Percentiles rank a stretch among this genome's conserved stretches.
Conservation (phyloP, 257 asterid genomes). For the Solanum clarkiae region DNA sequence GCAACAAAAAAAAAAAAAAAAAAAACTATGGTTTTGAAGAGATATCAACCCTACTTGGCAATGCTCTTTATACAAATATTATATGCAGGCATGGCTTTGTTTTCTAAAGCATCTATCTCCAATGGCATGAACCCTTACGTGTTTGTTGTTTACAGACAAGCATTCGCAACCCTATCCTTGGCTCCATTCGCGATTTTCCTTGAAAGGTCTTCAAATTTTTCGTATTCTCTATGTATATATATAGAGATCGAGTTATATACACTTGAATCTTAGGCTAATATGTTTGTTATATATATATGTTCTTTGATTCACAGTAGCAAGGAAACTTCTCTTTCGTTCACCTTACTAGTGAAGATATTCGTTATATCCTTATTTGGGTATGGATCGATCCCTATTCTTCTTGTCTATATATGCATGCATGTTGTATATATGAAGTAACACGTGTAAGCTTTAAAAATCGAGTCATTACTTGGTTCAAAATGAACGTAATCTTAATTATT, state of each 20-base stretch:
- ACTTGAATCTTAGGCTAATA: neutral
- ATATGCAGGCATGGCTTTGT: slow-evolving; percentile 37
- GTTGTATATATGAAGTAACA: neutral
- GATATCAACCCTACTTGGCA: slow-evolving; percentile 20
- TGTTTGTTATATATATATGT: neutral
- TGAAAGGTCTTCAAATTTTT: slow-evolving; percentile 8
- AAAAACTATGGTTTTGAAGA: slow-evolving; percentile 5
- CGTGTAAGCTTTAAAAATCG: neutral
- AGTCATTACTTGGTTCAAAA: neutral
- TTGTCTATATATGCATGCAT: neutral
- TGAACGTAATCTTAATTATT: neutral
- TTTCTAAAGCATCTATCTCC: slow-evolving; percentile 47
- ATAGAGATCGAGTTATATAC: no score
- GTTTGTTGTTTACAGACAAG: slow-evolving; percentile 48
- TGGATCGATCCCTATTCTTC: neutral
- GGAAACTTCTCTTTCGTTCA: slow-evolving; percentile 21
- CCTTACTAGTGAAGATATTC: slow-evolving; percentile 32
- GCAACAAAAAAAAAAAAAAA: neutral
- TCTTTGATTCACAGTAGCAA: slow-evolving; percentile 23
- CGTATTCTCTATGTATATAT: no score
- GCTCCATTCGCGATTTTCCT: slow-evolving; percentile 44
- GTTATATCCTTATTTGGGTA: slow-evolving; percentile 41
- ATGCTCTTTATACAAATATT: slow-evolving; percentile 35
- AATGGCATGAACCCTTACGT: slow-evolving; percentile 49
- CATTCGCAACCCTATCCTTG: slow-evolving; percentile 33